Base-by-base conservation (phyloP, 495 filamentous ascomycete genomes). In the Neurospora pannonica region DNA sequence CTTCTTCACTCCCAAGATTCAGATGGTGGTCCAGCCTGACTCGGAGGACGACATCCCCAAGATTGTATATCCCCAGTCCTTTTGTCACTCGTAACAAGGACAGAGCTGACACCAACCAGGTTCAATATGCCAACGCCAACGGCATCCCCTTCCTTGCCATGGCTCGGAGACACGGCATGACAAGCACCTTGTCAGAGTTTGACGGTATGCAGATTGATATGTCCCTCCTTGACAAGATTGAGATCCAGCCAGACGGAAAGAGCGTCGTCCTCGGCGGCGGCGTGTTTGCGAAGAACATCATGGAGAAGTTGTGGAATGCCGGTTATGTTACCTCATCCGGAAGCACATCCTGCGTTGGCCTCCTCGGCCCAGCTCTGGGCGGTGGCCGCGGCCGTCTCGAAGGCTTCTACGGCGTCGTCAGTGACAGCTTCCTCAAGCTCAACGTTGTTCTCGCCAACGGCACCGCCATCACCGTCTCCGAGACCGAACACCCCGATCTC, bases 311-410 rank as follows among this genome's bases (percentile, higher is more conserved):
- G 1, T 85, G 81, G 77, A 77, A 73, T 21, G 77, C 79, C 3
- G 79, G 79, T 6, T 84, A 84, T 70, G 81, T 83, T 74, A 81
- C 84, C 38, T 79, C 54, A 82, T 79, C 7, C 89, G 88, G 71
- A 84, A 89, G 75, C 54, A 62, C 54, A 0, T 62, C 54, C 54
- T 91, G 89, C 77, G 86, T 87, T 39, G 84, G 86, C 74, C 78
- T 83, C 72, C 75, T 90, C 3, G 89, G 88, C 7, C 87, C 88
- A 13, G 85, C 81, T 0, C 86, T 92, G 15, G 90, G 90, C 28
- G 90, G 89, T 71, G 90, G 90, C 36, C 87, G 90, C 75, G 89
- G 90, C 31, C 84, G 82, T 77, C 84, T 89, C 10, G 86, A 90
- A 79, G 90, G 90, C 21, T 82, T 81, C 43, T 79, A 91, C 77